A percentile compares a stretch with the other conserved stretches of the same genome.
These are phyloP conservation scores for Penicillium brevicompactum DNA, from an alignment of 2,329 filamentous ascomycete genomes.

Conservation along the genomic window DNA sequence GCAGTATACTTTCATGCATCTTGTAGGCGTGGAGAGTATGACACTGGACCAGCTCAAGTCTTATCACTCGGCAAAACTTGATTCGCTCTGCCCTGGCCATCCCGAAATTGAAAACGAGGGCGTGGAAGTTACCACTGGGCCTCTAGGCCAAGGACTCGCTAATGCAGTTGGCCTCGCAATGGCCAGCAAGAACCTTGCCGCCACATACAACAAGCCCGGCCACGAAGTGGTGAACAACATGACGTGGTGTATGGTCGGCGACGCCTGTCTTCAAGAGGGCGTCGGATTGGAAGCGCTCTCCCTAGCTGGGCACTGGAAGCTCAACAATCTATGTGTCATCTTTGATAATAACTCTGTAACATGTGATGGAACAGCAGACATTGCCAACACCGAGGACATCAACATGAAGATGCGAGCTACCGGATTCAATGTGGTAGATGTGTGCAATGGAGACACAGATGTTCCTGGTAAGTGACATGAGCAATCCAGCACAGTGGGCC, in stretches of 20 bases:
- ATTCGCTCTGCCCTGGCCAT: conserved; percentile 37
- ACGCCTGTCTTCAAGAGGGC: conserved; percentile 60
- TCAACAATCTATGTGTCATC: conserved; percentile 58
- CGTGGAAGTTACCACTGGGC: conserved; percentile 62
- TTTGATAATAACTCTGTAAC: conserved; percentile 64
- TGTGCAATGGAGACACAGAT: conserved; percentile 56
- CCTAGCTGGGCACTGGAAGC: conserved; percentile 55
- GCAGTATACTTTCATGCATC: conserved; percentile 34
- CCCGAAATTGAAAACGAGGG: conserved; percentile 61
- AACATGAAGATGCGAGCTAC: conserved; percentile 61
- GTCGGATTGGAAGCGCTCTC: conserved; percentile 58
- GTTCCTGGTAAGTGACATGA: conserved; percentile 39
- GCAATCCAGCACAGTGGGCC: not conserved
- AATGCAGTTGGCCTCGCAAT: conserved; percentile 63
- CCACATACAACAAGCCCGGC: conserved; percentile 55
- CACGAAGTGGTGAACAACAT: conserved; percentile 54
- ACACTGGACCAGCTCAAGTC: conserved; percentile 37
- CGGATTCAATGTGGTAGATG: conserved; percentile 58
- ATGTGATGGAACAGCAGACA: conserved; percentile 58
- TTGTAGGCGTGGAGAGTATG: conserved; percentile 34
- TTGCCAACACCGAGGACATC: conserved; percentile 56
- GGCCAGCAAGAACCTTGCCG: conserved; percentile 58
- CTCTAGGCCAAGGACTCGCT: conserved; percentile 60
- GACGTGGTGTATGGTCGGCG: conserved; percentile 61
- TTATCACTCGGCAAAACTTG: conserved; percentile 32